A percentile compares a stretch with the other conserved stretches of the same genome.
These are phyloP conservation scores for Ceriops tagal DNA, from an alignment of 345 rosid species.

Conservation along the genomic window DNA sequence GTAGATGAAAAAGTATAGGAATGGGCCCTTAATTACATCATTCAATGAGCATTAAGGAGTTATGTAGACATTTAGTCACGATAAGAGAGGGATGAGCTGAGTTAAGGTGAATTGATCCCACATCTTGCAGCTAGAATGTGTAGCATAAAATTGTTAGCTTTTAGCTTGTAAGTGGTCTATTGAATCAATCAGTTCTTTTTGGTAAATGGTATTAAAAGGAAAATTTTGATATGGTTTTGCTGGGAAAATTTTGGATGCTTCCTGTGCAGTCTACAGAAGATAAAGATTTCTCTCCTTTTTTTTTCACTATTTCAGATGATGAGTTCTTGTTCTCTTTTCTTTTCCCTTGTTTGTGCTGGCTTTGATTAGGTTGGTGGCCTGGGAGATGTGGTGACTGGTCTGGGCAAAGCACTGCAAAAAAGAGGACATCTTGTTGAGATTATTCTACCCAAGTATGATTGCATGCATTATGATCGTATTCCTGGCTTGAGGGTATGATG, in stretches of 20 bases:
- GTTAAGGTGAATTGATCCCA: neutral
- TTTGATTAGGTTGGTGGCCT: conserved; percentile 83
- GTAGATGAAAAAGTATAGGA: too few relatives aligned
- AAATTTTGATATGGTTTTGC: too few relatives aligned
- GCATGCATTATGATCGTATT: conserved; percentile 77
- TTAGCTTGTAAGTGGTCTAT: neutral
- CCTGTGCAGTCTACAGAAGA: too few relatives aligned
- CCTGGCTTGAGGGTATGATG: conserved; percentile 64
- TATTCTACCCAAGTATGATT: conserved; percentile 92
- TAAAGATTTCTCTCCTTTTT: too few relatives aligned
- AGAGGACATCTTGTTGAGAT: conserved; percentile 92
- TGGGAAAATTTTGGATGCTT: too few relatives aligned
- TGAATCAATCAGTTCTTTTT: neutral
- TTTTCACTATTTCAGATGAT: too few relatives aligned
- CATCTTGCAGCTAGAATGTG: neutral
- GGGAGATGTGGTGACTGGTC: conserved; percentile 96
- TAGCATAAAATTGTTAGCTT: neutral
- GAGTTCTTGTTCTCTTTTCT: neutral
- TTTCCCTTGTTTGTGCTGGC: neutral
- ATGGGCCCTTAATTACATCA: neutral
- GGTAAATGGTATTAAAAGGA: too few relatives aligned
- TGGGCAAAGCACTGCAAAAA: conserved; percentile 88
- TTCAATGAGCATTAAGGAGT: neutral
- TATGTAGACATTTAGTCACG: neutral
- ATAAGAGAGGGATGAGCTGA: neutral